Evolutionary conservation across 495 filamentous ascomycete genomes (phyloP), one percentile per base, ranked within the genome.

Genomic region (Hyaloscypha hepaticicola): DNA sequence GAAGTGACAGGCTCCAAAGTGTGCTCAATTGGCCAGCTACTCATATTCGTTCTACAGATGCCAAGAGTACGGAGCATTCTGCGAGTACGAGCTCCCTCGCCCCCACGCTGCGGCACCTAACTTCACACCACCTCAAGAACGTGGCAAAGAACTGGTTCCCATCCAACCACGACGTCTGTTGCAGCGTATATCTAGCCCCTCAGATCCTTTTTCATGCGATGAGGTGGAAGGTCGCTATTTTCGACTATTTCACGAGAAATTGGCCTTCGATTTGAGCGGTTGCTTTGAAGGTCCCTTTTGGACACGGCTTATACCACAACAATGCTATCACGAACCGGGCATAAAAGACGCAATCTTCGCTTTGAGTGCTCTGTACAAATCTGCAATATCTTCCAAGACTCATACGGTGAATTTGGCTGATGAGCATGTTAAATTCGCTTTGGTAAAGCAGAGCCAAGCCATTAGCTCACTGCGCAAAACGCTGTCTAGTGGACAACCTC

Each of bases 301-400:
- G 87, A 80, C 77, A 24, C 77, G 70, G 55, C 75, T 74, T 16
- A 76, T 89, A 26, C 73, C 86, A 56, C 82, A 85, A 70, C 82
- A 84, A 67, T 85, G 83, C 51, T 79, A 84, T 58, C 79, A 79
- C 27, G 84, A 88, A 71, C 77, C 86, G 5, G 77, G 82, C 16
- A 84, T 90, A 57, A 80, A 81, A 25, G 85, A 90, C 69, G 85
- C 86, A 24, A 79, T 88, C 4, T 77, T 88, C 16, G 87, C 87
- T 50, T 74, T 90, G 22, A 82, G 83, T 56, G 83, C 85, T 0
- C 75, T 87, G 16, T 66, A 61, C 64, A 66, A 61, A 33, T 60
- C 58, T 34, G 33, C 58, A 50, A 58, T 65, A 55, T 49, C 33
- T 1, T 64, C 52, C 51, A 61, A 61, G 16, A 62, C 26, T 48